Base-by-base conservation (phyloP, 306 rosid genomes). In the Coriaria nepalensis region DNA sequence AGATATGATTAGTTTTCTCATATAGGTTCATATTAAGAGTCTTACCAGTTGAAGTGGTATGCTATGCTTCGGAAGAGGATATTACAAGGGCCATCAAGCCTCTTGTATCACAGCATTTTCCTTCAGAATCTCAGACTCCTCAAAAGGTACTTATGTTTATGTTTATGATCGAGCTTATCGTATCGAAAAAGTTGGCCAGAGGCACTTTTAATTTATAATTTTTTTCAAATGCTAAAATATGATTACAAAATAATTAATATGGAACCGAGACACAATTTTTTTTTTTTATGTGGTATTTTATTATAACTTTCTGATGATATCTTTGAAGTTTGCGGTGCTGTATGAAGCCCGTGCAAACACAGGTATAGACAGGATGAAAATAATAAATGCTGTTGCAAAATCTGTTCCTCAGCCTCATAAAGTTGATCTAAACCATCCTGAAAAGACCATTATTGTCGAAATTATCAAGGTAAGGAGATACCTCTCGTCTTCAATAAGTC, bases 1-100 rank as follows among this genome's bases (percentile, higher is more conserved):
- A 20, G 29, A 20, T 20, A 3, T 20, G 29, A n/a, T 45, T 36
- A 43, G 29, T 13, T 59, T 55, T 59, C 55, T 56, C 49, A 6
- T 54, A 8, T 66, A 90, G 98, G 98, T 90, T 84, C 68, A 71
- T 90, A 68, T 66, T 90, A 62, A 75, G 98, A 66, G 76, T 90
- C 7, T 73, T 90, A 66, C 98, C 98, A 14, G 59, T 90, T 38
- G 95, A 90, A 73, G 78, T 77, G 45, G 50, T 95, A 6, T 90
- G 98, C 78, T 90, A 90, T 73, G 86, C 98, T 57, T 90, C 95
- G 45, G 90, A 81, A 68, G 97, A 90, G 64, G 97, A 90, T 53
- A 90, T 90, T 63, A 62, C 94, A 41, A 85, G 50, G 62, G 86
- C 92, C 57, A 75, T 85, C 43, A 62, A 59, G 55, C 92, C 92